Evolutionary conservation across 305 asterid genomes (phyloP).

Genomic region (Fraxinus nigra): DNA sequence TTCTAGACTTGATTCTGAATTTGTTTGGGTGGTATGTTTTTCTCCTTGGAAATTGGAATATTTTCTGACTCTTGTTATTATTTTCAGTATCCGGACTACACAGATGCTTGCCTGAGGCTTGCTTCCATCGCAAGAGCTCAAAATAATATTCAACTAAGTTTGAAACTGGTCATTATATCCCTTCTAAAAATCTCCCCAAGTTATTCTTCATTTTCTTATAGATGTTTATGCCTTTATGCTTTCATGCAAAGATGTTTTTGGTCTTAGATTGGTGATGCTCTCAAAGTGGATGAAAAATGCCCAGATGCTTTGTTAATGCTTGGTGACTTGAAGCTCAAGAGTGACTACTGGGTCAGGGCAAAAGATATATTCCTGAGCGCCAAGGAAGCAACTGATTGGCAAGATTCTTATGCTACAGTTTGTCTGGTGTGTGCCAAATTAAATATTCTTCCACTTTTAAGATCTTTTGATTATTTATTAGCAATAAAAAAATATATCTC

Average conservation of each 20-base stretch:
- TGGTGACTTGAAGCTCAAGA: slow-evolving; percentile 96
- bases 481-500: slow-evolving; percentile 2
- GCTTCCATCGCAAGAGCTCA: slow-evolving; percentile 91
- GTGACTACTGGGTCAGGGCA: slow-evolving; percentile 98
- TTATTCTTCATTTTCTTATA: slow-evolving; percentile 12
- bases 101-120: slow-evolving; percentile 89
- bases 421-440: slow-evolving; percentile 62
- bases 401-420: slow-evolving; percentile 89
- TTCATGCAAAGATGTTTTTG: slow-evolving; percentile 23
- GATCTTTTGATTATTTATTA: slow-evolving; percentile 1
- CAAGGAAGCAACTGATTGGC: slow-evolving; percentile 67
- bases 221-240: background rate
- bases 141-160: slow-evolving; percentile 72
- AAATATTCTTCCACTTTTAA: slow-evolving; percentile 14
- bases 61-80: slow-evolving; percentile 26
- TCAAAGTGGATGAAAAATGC: slow-evolving; percentile 83
- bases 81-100: slow-evolving; percentile 83
- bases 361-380: slow-evolving; percentile 86
- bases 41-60: background rate
- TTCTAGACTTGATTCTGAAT: background rate
- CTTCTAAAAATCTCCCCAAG: background rate
- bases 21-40: background rate
- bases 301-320: slow-evolving; percentile 89
- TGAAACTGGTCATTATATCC: slow-evolving; percentile 68
- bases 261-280: slow-evolving; percentile 75